These are phyloP conservation scores for Yamadazyma dendronema DNA, from an alignment of 1,139 yeast genomes.

Conservation along the genomic window DNA sequence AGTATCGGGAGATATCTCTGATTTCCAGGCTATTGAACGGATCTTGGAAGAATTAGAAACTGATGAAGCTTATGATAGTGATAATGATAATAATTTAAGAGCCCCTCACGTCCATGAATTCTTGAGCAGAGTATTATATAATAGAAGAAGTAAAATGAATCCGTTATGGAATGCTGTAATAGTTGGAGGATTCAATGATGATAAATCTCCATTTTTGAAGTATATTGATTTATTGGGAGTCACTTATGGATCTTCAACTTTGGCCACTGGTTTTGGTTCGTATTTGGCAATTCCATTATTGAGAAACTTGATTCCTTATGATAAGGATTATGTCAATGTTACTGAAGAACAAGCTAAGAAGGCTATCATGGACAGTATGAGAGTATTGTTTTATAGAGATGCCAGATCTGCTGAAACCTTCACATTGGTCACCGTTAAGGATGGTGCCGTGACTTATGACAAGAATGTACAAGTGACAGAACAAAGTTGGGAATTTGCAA, in stretches of 20 bases:
- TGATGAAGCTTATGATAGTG: constrained; percentile 70
- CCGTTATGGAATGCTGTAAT: constrained; percentile 95
- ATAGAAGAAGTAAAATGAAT: constrained; percentile 87
- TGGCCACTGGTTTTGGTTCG: constrained; percentile 97
- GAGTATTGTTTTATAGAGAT: constrained; percentile 92
- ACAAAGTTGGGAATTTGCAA: constrained; percentile 93
- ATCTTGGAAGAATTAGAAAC: constrained; percentile 72
- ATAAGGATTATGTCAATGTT: constrained; percentile 68
- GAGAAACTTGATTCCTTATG: constrained; percentile 79
- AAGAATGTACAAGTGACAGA: constrained; percentile 64
- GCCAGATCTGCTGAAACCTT: constrained; percentile 90
- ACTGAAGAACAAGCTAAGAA: constrained; percentile 73
- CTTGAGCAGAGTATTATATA: constrained; percentile 78
- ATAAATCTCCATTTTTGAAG: constrained; percentile 64
- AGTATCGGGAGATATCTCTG: constrained; percentile 91
- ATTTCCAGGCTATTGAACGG: constrained; percentile 80
- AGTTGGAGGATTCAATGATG: constrained; percentile 84
- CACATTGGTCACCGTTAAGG: constrained; percentile 73
- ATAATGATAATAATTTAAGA: constrained; percentile 66
- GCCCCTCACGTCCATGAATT: constrained; percentile 91
- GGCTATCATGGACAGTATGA: constrained; percentile 83
- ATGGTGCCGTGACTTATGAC: constrained; percentile 50
- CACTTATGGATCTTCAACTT: constrained; percentile 79
- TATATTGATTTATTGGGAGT: constrained; percentile 93
- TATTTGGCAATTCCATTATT: constrained; percentile 90